These are phyloP conservation scores for Fereydounia khargensis DNA, from an alignment of 1,284 basidiomycete genomes.

Conservation along the genomic window DNA sequence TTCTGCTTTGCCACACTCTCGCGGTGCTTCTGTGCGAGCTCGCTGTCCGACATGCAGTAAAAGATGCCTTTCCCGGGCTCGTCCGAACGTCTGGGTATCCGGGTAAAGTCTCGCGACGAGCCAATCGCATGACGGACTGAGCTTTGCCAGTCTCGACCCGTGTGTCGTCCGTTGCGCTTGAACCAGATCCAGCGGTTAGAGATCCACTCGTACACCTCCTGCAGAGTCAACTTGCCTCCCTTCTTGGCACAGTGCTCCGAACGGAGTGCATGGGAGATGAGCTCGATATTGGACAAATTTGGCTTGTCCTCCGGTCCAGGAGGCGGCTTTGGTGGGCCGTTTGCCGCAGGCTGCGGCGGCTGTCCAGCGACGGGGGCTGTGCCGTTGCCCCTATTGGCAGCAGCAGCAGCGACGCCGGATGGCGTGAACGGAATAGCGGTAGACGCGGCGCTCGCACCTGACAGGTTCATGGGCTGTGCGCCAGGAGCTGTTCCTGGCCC, in stretches of 20 bases:
- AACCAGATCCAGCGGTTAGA: slow-evolving; percentile 85
- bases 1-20: slow-evolving; percentile 30
- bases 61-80: slow-evolving; percentile 55
- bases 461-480: no score
- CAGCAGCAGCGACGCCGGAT: no score
- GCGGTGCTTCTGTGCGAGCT: slow-evolving; percentile 34
- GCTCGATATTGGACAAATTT: slow-evolving; percentile 45
- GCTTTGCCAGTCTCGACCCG: slow-evolving; percentile 53
- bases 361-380: no score
- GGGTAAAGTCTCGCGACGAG: slow-evolving; percentile 46
- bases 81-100: slow-evolving; percentile 43
- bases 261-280: slow-evolving; percentile 47
- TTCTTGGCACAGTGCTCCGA: slow-evolving; percentile 54
- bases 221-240: slow-evolving; percentile 80
- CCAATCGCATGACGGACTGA: slow-evolving; percentile 51
- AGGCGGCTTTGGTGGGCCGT: slow-evolving; percentile 11
- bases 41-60: slow-evolving; percentile 46
- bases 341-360: not conserved
- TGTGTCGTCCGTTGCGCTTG: slow-evolving; percentile 56
- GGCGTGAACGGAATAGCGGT: no score
- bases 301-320: slow-evolving; percentile 47
- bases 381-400: no score
- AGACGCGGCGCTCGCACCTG: no score
- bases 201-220: slow-evolving; percentile 90
- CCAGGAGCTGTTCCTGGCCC: no score